A percentile compares a stretch with the other conserved stretches of the same genome.
phyloP scores from a whole-genome alignment of 2,329 filamentous ascomycete genomes.

The Trichoderma arundinaceum region DNA sequence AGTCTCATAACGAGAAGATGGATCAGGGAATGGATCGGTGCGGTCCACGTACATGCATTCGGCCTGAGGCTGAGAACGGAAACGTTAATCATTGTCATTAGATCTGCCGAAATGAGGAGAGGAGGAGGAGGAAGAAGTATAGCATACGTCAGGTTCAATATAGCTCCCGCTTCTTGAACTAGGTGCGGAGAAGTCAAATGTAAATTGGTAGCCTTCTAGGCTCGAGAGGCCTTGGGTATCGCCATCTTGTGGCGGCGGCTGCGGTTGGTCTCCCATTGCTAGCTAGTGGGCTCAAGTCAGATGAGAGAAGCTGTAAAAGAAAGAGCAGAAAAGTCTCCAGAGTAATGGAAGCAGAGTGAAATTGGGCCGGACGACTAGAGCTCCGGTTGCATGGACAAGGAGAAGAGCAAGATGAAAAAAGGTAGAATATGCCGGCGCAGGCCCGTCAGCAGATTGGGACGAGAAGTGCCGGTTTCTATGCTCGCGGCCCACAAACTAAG shows the following conservation, averaged over 20 bases:
- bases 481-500: not conserved
- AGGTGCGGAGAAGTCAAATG: constrained; percentile 41
- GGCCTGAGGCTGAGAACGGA: constrained; percentile 10
- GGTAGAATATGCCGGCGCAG: not conserved
- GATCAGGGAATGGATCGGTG: not conserved
- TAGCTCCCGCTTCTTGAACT: constrained; percentile 41
- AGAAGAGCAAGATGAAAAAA: not conserved
- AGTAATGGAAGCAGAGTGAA: not conserved
- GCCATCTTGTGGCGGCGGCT: not conserved
- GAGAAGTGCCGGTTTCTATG: not conserved
- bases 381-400: not conserved
- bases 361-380: not conserved
- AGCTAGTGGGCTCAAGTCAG: not conserved
- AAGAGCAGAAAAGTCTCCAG: not conserved
- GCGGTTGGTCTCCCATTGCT: constrained; percentile 17
- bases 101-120: not conserved
- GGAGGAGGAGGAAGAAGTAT: no score
- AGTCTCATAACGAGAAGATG: not conserved
- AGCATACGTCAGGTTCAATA: constrained; percentile 45
- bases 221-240: not conserved
- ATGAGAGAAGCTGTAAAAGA: not conserved
- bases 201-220: constrained; percentile 41
- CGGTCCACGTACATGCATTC: constrained; percentile 11
- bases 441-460: not conserved
- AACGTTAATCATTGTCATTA: constrained; percentile 2